phyloP scores from a whole-genome alignment of 352 stramenopile genomes.

The Phytopythium mirpurense region DNA sequence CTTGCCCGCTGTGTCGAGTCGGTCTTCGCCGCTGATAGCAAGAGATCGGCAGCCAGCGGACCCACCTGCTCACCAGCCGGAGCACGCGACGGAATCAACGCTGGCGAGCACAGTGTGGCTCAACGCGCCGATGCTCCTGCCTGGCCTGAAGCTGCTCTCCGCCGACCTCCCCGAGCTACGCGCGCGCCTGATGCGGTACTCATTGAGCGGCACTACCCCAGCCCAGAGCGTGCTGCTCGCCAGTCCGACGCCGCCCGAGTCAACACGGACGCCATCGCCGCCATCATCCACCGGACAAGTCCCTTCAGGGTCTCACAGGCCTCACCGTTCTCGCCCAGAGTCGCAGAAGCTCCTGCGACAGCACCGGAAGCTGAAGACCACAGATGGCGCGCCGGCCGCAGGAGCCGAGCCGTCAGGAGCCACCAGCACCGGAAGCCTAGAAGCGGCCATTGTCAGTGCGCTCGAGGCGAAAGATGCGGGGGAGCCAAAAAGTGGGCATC shows the following conservation, averaged over 20 bases:
- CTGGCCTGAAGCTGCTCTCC: slow-evolving; percentile 29
- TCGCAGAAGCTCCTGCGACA: background rate
- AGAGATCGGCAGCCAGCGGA: background rate
- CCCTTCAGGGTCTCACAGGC: background rate
- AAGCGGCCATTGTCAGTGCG: slow-evolving; percentile 20
- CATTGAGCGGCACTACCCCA: background rate
- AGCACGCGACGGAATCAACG: background rate
- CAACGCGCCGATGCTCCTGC: background rate
- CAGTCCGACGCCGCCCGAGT: background rate
- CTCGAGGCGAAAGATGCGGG: slow-evolving; percentile 9
- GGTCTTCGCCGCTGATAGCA: background rate
- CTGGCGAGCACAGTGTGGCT: background rate
- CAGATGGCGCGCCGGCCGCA: no score
- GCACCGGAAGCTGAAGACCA: slow-evolving; percentile 1
- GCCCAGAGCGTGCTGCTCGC: background rate
- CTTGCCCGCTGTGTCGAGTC: slow-evolving; percentile 19
- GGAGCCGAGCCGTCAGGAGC: background rate
- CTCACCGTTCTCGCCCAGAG: background rate
- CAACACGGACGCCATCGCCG: background rate
- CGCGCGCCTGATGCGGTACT: slow-evolving; percentile 2
- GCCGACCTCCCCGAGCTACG: slow-evolving; percentile 34
- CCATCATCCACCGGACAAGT: no score
- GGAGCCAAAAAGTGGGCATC: background rate
- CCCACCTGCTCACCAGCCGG: background rate
- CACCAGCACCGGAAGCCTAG: slow-evolving; percentile 24